phyloP scores from a whole-genome alignment of 305 asterid genomes.

The Fraxinus albicans region DNA sequence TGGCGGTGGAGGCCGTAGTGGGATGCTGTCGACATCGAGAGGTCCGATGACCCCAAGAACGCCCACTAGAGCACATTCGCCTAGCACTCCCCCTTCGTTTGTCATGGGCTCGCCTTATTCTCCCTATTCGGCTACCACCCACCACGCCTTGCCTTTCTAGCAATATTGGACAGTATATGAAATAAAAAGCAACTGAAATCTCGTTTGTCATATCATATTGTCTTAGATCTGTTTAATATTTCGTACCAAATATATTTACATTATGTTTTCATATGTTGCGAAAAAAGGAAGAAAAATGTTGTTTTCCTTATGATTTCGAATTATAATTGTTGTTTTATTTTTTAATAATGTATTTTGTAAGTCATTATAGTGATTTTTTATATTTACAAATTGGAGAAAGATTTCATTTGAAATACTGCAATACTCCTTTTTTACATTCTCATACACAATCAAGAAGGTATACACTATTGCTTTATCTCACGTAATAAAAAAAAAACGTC shows the following conservation, averaged over 20 bases:
- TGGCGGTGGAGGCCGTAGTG: slow-evolving; percentile 29
- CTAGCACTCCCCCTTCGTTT: slow-evolving; percentile 46
- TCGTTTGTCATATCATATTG: not conserved
- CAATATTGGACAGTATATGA: not conserved
- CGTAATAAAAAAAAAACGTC: no score
- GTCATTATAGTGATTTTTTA: not conserved
- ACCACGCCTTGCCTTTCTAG: not conserved
- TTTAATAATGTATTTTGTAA: not conserved
- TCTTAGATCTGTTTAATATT: not conserved
- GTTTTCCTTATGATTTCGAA: not conserved
- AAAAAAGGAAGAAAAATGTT: not conserved
- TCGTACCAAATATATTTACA: not conserved
- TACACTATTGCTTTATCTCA: not conserved
- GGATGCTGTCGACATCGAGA: slow-evolving; percentile 38
- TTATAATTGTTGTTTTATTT: not conserved
- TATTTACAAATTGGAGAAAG: not conserved
- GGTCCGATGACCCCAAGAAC: slow-evolving; percentile 19
- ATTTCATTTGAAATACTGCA: not conserved
- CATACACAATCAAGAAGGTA: not conserved
- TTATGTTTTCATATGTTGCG: not conserved
- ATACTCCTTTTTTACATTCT: not conserved
- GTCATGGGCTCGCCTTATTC: slow-evolving; percentile 36
- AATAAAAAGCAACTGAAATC: no score
- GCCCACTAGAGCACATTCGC: not conserved
- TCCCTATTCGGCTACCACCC: not conserved